phyloP scores from a whole-genome alignment of 2,329 filamentous ascomycete species.

The Clarireedia hainanense region DNA sequence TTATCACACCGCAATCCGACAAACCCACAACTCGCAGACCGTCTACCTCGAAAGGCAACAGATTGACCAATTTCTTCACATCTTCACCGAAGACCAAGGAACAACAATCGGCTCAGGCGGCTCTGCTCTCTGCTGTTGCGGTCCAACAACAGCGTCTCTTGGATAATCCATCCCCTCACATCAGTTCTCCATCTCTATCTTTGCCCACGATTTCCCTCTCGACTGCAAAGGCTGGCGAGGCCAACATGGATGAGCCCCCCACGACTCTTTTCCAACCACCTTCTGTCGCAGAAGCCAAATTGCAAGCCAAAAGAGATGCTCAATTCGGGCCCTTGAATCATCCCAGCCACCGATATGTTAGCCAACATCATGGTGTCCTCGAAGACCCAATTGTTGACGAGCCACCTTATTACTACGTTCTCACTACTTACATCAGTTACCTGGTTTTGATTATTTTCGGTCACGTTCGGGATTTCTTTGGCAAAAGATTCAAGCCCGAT shows the following conservation, averaged over 20 bases:
- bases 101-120: conserved; percentile 56
- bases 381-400: conserved; percentile 85
- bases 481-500: conserved; percentile 85
- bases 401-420: conserved; percentile 90
- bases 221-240: conserved; percentile 70
- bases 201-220: conserved; percentile 89
- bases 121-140: conserved; percentile 51
- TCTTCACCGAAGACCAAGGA: conserved; percentile 69
- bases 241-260: conserved; percentile 62
- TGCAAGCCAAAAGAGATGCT: conserved; percentile 70
- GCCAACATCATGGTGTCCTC: conserved; percentile 73
- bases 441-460: conserved; percentile 91
- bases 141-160: conserved; percentile 53
- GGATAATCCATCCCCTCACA: conserved; percentile 48
- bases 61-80: conserved; percentile 77
- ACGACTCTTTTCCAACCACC: conserved; percentile 84
- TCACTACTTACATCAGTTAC: conserved; percentile 98
- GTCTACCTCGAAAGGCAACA: conserved; percentile 62
- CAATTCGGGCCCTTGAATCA: conserved; percentile 85
- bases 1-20: conserved; percentile 23
- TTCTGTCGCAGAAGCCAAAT: conserved; percentile 72
- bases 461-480: conserved; percentile 94
- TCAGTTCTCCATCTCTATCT: conserved; percentile 65
- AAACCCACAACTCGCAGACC: conserved; percentile 38
- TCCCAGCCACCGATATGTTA: conserved; percentile 78